A percentile compares a stretch with the other conserved stretches of the same genome.
These are phyloP conservation scores for Brassica cretica DNA, from an alignment of 345 rosid species.

Conservation along the genomic window DNA sequence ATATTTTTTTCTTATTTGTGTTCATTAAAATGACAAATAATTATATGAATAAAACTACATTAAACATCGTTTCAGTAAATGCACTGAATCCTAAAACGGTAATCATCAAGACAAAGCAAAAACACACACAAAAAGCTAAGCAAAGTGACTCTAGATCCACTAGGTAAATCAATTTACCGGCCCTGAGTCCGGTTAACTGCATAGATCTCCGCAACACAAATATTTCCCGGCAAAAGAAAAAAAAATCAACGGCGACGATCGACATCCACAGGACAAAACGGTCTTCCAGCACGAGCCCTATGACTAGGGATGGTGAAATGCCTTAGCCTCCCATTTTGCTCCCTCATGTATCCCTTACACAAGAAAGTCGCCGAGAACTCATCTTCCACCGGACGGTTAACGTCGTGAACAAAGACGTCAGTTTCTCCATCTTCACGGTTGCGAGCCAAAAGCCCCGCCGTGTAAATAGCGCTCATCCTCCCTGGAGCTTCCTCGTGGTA, in stretches of 20 bases:
- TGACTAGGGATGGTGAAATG: slow-evolving; percentile 87
- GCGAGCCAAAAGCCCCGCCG: slow-evolving; percentile 88
- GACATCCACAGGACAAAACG: slow-evolving; percentile 61
- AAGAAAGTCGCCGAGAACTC: slow-evolving; percentile 70
- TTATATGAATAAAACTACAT: not conserved
- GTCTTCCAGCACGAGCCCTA: slow-evolving; percentile 43
- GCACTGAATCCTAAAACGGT: not conserved
- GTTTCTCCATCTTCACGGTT: slow-evolving; percentile 67
- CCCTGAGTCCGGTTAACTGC: not conserved
- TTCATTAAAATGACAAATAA: too few relatives aligned
- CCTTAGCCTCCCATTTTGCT: slow-evolving; percentile 76
- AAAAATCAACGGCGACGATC: slow-evolving; percentile 19
- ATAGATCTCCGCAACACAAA: not conserved
- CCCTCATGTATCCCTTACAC: slow-evolving; percentile 70
- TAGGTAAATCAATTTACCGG: not conserved
- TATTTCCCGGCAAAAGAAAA: not conserved
- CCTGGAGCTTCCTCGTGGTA: slow-evolving; percentile 83
- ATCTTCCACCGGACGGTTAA: slow-evolving; percentile 73
- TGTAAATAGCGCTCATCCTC: slow-evolving; percentile 86
- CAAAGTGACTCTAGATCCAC: not conserved
- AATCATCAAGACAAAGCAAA: not conserved
- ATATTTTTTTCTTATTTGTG: too few relatives aligned
- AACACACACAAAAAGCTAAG: not conserved
- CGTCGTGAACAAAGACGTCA: slow-evolving; percentile 86
- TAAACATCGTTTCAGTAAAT: not conserved